phyloP scores from a whole-genome alignment of 192 early-diverging fungal species.

The Podila horticola region DNA sequence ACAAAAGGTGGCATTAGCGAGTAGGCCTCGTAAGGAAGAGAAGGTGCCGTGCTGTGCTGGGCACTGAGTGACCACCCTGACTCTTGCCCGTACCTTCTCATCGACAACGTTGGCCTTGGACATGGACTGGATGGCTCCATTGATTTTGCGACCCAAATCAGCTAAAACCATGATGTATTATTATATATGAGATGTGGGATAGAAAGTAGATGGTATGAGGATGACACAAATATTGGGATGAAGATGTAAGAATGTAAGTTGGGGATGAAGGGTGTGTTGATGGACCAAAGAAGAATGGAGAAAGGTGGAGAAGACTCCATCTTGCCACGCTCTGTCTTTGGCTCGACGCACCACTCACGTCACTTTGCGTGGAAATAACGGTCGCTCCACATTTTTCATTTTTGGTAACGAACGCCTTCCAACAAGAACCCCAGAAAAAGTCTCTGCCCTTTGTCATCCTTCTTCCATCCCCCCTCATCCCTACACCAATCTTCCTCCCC shows the following conservation, averaged over 20 bases:
- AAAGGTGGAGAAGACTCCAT: too few species aligned
- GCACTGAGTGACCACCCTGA: background rate
- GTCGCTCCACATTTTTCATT: too few species aligned
- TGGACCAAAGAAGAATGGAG: too few species aligned
- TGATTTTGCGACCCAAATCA: slow-evolving; percentile 92
- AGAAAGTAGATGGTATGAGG: background rate
- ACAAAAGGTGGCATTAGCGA: background rate
- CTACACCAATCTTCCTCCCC: background rate
- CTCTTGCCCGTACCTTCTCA: slow-evolving; percentile 68
- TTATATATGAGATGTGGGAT: background rate
- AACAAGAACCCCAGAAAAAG: too few species aligned
- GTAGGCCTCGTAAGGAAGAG: background rate
- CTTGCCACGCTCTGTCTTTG: too few species aligned
- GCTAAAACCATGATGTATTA: slow-evolving; percentile 79
- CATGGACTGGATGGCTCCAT: slow-evolving; percentile 81
- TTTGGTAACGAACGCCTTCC: too few species aligned
- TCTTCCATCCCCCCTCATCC: background rate
- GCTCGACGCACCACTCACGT: too few species aligned
- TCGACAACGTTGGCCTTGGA: slow-evolving; percentile 90
- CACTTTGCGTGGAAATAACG: too few species aligned
- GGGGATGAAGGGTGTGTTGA: too few species aligned
- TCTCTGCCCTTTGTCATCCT: too few species aligned
- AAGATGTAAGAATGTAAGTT: too few species aligned
- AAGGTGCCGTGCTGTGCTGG: background rate
- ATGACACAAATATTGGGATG: background rate